Percentiles rank a stretch among this genome's conserved stretches.
Conservation (phyloP, 2,329 filamentous ascomycete species). For the Venturia pyrina region DNA sequence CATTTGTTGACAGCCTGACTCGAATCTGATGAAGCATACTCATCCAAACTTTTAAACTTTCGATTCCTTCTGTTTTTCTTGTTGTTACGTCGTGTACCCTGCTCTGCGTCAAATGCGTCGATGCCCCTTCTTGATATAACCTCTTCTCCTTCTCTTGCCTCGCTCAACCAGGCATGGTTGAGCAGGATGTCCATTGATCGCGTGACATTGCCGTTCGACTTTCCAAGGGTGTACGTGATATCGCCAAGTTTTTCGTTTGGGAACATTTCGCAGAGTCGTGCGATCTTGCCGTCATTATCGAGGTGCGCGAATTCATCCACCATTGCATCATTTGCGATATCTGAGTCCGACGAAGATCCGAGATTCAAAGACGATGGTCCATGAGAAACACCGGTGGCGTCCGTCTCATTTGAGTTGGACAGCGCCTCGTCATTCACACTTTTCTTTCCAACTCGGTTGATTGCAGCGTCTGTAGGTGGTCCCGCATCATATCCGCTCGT, state of each 20-base stretch:
- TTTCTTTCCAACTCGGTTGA: neutral
- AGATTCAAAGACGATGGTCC: conserved; percentile 31
- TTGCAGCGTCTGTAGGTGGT: conserved; percentile 22
- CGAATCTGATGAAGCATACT: conserved; percentile 22
- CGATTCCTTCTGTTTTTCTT: conserved; percentile 36
- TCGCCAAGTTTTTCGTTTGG: conserved; percentile 56
- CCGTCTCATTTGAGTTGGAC: conserved; percentile 37
- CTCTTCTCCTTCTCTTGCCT: conserved; percentile 41
- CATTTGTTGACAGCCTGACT: conserved; percentile 41
- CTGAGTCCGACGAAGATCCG: conserved; percentile 15
- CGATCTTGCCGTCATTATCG: conserved; percentile 52
- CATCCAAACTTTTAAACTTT: conserved; percentile 19
- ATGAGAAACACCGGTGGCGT: conserved; percentile 39
- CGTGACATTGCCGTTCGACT: conserved; percentile 56
- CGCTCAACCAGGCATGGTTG: conserved; percentile 67
- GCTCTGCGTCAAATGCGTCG: conserved; percentile 65
- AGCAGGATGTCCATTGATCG: conserved; percentile 70
- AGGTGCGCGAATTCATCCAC: conserved; percentile 30
- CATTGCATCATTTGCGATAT: conserved; percentile 10
- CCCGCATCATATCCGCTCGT: conserved; percentile 39
- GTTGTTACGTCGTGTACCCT: conserved; percentile 31
- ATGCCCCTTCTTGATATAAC: conserved; percentile 54
- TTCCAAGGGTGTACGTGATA: conserved; percentile 56
- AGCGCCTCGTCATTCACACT: conserved; percentile 26
- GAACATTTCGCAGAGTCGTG: conserved; percentile 60